Base-by-base conservation (phyloP, 1,139 yeast genomes). In the Taphrina communis region DNA sequence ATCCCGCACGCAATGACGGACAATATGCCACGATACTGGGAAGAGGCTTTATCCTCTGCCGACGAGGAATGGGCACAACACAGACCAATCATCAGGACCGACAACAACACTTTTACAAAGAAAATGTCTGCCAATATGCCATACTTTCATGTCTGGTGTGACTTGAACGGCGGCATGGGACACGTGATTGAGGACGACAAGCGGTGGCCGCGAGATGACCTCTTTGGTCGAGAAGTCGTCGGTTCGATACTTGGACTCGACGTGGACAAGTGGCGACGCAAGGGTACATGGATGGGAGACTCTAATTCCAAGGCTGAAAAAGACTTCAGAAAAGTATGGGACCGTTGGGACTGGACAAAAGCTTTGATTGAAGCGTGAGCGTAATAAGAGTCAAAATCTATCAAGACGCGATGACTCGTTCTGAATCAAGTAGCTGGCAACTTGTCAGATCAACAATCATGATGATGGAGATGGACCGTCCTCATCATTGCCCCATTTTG, bases 121-220 rank as follows among this genome's bases (percentile, higher is more conserved):
- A 74, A 78, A n/a, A 78, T 83, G 52, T 83, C 84, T 1, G 78
- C 81, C 66, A 83, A 83, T 69, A 81, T 84, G 4, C 83, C 85
- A 0, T 83, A 79, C 72, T 83, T 82, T 73, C 86, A 83, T 72
- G 83, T 81, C 5, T 84, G 86, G 86, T 76, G 82, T 69, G 77
- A 76, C 39, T 68, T 81, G 11, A 78, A 81, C 66, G 85, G 85
- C 11, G 86, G 86, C 0, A 69, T 81, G 58, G 86, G 84, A 1
- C 86, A 83, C 73, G 81, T 83, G n/a, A 78, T 83, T 6, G 85
- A 83, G 69, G 78, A 81, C 68, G 66, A 73, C 0, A 65, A 72
- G 1, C 63, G 68, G 9, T 83, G 86, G 86, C 85, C 86, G 0
- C 73, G 74, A 50, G 82, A 80, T 6, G 86, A 82, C 70, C 69